A percentile compares a stretch with the other conserved stretches of the same genome.
phyloP scores from a whole-genome alignment of 2,329 filamentous ascomycete species.

The Pezizomycotina sp. region DNA sequence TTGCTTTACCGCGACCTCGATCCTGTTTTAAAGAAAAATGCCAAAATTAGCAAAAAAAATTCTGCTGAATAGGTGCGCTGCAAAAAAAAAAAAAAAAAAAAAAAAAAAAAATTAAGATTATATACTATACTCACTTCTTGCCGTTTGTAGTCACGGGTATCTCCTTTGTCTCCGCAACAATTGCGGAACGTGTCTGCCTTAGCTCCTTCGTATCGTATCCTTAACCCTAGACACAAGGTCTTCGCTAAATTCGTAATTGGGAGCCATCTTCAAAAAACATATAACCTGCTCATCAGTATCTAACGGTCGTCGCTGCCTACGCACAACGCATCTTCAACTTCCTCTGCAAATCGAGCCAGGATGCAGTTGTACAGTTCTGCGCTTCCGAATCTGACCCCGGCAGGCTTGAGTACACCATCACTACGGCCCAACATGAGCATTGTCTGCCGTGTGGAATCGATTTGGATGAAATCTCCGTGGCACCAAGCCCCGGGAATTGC shows the following conservation, averaged over 20 bases:
- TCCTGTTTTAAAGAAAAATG: slow-evolving; percentile 34
- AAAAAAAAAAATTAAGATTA: neutral
- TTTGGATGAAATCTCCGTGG: slow-evolving; percentile 76
- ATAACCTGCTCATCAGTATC: slow-evolving; percentile 77
- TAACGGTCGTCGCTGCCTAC: slow-evolving; percentile 52
- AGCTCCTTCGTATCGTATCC: slow-evolving; percentile 41
- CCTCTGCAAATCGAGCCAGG: slow-evolving; percentile 58
- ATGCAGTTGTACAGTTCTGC: slow-evolving; percentile 96
- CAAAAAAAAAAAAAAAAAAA: neutral
- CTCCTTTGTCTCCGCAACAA: slow-evolving; percentile 67
- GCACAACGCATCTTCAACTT: slow-evolving; percentile 75
- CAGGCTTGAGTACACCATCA: slow-evolving; percentile 83
- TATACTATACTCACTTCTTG: slow-evolving; percentile 73
- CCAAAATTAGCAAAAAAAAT: neutral
- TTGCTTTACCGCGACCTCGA: slow-evolving; percentile 92
- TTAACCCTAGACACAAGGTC: slow-evolving; percentile 50
- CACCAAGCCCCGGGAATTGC: slow-evolving; percentile 66
- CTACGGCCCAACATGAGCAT: slow-evolving; percentile 82
- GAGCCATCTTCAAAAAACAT: slow-evolving; percentile 64
- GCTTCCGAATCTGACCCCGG: slow-evolving; percentile 77
- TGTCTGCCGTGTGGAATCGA: slow-evolving; percentile 56
- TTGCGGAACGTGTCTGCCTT: slow-evolving; percentile 61
- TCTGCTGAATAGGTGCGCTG: slow-evolving; percentile 9
- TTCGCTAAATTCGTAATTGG: slow-evolving; percentile 39
- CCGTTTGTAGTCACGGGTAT: slow-evolving; percentile 88